Conservation (phyloP, 305 asterid genomes). For the Fraxinus dipetala region DNA sequence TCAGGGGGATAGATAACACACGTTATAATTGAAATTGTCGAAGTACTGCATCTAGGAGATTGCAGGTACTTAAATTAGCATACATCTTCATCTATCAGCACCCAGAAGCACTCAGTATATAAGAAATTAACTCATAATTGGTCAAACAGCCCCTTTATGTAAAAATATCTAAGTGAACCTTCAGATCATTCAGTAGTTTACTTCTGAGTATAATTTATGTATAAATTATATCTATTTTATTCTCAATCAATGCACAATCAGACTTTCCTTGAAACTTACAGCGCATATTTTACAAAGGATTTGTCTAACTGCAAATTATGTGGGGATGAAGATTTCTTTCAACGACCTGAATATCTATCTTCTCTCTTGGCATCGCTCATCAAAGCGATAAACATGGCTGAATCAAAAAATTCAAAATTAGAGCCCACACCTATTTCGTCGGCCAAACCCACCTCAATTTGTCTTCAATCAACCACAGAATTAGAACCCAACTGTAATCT, state of each 20-base stretch:
- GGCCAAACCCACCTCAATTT: not conserved
- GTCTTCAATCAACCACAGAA: not conserved
- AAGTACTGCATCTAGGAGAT: not conserved
- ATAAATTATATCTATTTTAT: too few relatives aligned
- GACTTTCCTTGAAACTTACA: not conserved
- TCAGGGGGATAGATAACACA: not conserved
- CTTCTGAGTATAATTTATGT: not conserved
- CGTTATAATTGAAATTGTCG: not conserved
- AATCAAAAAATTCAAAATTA: not conserved
- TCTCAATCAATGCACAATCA: not conserved
- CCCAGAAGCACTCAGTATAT: not conserved
- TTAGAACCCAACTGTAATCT: not conserved
- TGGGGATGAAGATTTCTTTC: not conserved
- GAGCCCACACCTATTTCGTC: not conserved
- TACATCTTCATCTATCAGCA: not conserved
- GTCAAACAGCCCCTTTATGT: not conserved
- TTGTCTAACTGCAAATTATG: not conserved
- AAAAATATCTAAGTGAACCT: not conserved
- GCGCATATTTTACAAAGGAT: not conserved
- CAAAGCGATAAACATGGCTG: not conserved
- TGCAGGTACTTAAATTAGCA: not conserved
- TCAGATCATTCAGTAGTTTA: not conserved
- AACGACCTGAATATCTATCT: not conserved
- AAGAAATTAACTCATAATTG: not conserved
- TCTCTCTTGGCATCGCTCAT: not conserved